Percentiles rank a stretch among this genome's conserved stretches.
phyloP scores from a whole-genome alignment of 164 flowering plant genomes.

The Vitis rotundifolia region DNA sequence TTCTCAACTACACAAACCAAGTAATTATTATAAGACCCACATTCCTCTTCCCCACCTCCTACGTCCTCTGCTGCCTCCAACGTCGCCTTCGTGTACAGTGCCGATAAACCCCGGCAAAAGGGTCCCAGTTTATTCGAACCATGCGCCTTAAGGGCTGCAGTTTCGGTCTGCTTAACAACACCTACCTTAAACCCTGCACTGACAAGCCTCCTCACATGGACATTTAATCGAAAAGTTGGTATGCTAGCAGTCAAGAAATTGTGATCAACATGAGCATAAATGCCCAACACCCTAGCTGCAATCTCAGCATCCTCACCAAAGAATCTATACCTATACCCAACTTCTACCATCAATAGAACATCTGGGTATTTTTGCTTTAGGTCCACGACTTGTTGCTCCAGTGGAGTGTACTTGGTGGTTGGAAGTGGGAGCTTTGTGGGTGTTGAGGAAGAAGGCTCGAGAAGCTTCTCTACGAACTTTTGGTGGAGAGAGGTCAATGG shows the following conservation, averaged over 20 bases:
- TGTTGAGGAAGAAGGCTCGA: slow-evolving; percentile 39
- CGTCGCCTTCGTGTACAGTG: slow-evolving; percentile 91
- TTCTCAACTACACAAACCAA: slow-evolving; percentile 83
- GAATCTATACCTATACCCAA: slow-evolving; percentile 79
- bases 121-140: slow-evolving; percentile 68
- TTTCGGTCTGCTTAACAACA: slow-evolving; percentile 94
- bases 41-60: slow-evolving; percentile 68
- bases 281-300: slow-evolving; percentile 81
- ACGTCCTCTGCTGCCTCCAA: slow-evolving; percentile 80
- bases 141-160: slow-evolving; percentile 87
- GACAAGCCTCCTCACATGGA: slow-evolving; percentile 89
- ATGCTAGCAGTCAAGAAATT: slow-evolving; percentile 84
- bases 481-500: slow-evolving; percentile 49
- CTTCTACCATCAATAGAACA: slow-evolving; percentile 87
- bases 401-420: slow-evolving; percentile 67
- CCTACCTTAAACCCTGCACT: slow-evolving; percentile 88
- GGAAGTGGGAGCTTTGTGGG: slow-evolving; percentile 6
- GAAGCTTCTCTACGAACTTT: slow-evolving; percentile 60
- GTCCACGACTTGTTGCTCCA: slow-evolving; percentile 82
- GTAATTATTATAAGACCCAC: slow-evolving; percentile 52
- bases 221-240: slow-evolving; percentile 78
- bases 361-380: slow-evolving; percentile 71
- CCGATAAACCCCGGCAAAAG: slow-evolving; percentile 79
- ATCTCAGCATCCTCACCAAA: slow-evolving; percentile 83
- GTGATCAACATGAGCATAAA: slow-evolving; percentile 75